A percentile compares a stretch with the other conserved stretches of the same genome.
These are phyloP conservation scores for Fraxinus latifolia DNA, from an alignment of 305 asterid species.

Conservation along the genomic window DNA sequence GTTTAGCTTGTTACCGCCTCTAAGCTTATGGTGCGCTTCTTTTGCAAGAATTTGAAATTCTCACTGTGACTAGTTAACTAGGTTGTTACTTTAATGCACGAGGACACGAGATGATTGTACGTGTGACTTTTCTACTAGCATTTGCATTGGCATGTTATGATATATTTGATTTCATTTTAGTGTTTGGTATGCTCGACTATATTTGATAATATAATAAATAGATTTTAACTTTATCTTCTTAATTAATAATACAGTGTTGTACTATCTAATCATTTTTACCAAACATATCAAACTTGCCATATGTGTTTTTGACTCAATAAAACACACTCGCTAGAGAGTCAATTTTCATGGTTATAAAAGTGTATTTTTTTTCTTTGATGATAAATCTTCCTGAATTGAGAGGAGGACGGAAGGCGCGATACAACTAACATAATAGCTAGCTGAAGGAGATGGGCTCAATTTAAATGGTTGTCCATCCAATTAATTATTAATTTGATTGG, in stretches of 20 bases:
- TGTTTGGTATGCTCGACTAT: neutral
- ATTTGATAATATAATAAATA: neutral
- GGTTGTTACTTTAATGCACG: neutral
- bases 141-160: neutral
- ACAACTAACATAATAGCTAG: neutral
- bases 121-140: neutral
- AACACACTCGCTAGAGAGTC: neutral
- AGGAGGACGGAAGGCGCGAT: neutral
- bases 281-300: neutral
- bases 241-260: neutral
- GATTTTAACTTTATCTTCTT: neutral
- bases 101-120: neutral
- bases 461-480: too few relatives aligned
- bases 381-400: neutral
- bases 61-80: neutral
- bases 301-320: neutral
- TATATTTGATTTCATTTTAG: neutral
- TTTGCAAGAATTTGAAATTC: neutral
- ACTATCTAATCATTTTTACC: neutral
- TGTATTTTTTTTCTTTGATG: neutral
- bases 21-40: neutral
- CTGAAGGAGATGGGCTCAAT: neutral
- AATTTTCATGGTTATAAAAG: too few relatives aligned
- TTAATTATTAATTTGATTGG: too few relatives aligned
- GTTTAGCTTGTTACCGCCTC: neutral